These are phyloP conservation scores for Aspergillus nanangensis DNA, from an alignment of 495 filamentous ascomycete genomes.

Conservation along the genomic window DNA sequence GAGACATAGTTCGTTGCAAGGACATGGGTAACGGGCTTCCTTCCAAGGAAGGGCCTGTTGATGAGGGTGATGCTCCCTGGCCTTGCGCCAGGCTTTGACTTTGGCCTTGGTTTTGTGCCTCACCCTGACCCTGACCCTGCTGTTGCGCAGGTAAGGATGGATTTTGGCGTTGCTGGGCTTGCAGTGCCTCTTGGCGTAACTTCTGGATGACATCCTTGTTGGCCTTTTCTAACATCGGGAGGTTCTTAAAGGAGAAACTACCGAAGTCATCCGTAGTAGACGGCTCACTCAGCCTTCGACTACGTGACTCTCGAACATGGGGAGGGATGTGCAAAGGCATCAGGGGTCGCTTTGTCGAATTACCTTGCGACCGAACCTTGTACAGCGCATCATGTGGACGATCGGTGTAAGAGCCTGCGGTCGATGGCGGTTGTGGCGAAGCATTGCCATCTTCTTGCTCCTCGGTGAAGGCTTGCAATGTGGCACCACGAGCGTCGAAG, in stretches of 20 bases:
- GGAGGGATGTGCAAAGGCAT: slow-evolving; percentile 96
- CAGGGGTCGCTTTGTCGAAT: slow-evolving; percentile 75
- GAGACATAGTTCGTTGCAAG: slow-evolving; percentile 78
- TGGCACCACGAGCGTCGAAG: slow-evolving; percentile 89
- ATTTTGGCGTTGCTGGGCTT: slow-evolving; percentile 50
- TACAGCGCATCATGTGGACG: slow-evolving; percentile 93
- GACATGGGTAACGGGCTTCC: slow-evolving; percentile 81
- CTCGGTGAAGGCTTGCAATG: slow-evolving; percentile 80
- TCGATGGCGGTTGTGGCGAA: slow-evolving; percentile 48
- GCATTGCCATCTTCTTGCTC: slow-evolving; percentile 88
- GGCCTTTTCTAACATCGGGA: slow-evolving; percentile 93
- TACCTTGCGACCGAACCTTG: slow-evolving; percentile 81
- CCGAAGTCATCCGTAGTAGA: slow-evolving; percentile 89
- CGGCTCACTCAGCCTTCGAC: slow-evolving; percentile 84
- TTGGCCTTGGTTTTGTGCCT: background rate
- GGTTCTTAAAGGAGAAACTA: slow-evolving; percentile 93
- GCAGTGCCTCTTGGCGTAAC: slow-evolving; percentile 80
- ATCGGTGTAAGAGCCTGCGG: slow-evolving; percentile 59
- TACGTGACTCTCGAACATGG: slow-evolving; percentile 80
- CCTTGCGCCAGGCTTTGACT: slow-evolving; percentile 3
- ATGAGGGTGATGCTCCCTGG: slow-evolving; percentile 19
- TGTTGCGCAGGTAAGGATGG: slow-evolving; percentile 7
- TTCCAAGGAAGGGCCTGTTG: slow-evolving; percentile 62
- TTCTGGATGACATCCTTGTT: slow-evolving; percentile 99
- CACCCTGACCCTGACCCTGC: background rate